These are phyloP conservation scores for Batkoa obscura DNA, from an alignment of 371 early-diverging fungal species.

Conservation along the genomic window DNA sequence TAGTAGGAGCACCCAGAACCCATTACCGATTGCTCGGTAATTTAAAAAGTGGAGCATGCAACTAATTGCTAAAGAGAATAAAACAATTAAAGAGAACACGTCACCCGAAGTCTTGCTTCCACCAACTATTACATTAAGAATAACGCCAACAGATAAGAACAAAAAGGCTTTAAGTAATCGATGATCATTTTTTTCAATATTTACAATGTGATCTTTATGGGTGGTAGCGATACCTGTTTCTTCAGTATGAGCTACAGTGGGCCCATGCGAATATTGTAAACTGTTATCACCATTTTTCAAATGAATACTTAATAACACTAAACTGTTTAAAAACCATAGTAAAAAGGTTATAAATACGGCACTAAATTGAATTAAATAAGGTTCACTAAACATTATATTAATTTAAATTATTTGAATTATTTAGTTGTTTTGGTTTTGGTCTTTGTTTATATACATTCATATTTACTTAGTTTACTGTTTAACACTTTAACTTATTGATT, in stretches of 20 bases:
- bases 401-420: too few relatives aligned
- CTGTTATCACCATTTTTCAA: too few relatives aligned
- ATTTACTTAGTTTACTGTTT: too few relatives aligned
- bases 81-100: neutral
- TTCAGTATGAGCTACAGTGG: neutral
- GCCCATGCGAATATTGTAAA: too few relatives aligned
- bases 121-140: neutral
- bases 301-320: neutral
- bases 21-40: neutral
- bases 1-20: neutral
- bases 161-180: conserved; percentile 1
- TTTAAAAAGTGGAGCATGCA: neutral
- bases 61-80: neutral
- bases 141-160: conserved; percentile 1
- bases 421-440: too few relatives aligned
- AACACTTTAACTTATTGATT: too few relatives aligned
- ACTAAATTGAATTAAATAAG: conserved; percentile 1
- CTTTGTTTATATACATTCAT: too few relatives aligned
- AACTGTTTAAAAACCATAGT: neutral
- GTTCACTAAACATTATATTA: conserved; percentile 1
- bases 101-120: conserved; percentile 1
- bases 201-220: neutral
- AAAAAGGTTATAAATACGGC: conserved; percentile 1
- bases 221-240: neutral
- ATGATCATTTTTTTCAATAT: neutral